Conservation (phyloP, 805 yeast species). For the Clavispora santaluciae region DNA sequence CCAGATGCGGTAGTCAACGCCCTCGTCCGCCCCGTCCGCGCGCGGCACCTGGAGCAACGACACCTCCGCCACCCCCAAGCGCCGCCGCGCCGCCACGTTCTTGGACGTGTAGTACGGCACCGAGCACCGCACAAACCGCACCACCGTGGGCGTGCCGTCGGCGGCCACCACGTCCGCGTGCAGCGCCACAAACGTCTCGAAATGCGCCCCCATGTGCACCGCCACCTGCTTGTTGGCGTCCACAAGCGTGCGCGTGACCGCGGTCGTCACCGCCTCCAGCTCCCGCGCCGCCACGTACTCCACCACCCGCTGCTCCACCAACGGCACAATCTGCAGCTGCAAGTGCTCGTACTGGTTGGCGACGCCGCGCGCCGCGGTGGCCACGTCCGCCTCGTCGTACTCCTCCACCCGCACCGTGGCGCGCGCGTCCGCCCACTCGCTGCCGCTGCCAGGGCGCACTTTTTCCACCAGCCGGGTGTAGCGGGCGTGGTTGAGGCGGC, state of each 20-base stretch:
- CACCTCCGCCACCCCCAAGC: slow-evolving; percentile 31
- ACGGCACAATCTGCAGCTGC: slow-evolving; percentile 22
- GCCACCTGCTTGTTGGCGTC: slow-evolving; percentile 31
- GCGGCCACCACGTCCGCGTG: slow-evolving; percentile 14
- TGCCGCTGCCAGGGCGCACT: slow-evolving; percentile 7
- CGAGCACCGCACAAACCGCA: slow-evolving; percentile 30
- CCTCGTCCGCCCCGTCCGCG: slow-evolving; percentile 2
- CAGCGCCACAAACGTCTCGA: slow-evolving; percentile 17
- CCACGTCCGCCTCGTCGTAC: slow-evolving; percentile 31
- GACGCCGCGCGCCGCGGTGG: slow-evolving; percentile 29
- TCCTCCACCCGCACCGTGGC: slow-evolving; percentile 16
- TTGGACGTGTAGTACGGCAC: slow-evolving; percentile 26
- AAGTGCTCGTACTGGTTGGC: slow-evolving; percentile 36
- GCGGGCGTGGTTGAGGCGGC: slow-evolving; percentile 10
- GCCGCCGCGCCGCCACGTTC: slow-evolving; percentile 13
- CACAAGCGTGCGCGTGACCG: slow-evolving; percentile 8
- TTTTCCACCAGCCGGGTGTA: slow-evolving; percentile 13
- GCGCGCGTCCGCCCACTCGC: slow-evolving; percentile 2
- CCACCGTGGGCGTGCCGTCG: slow-evolving; percentile 2
- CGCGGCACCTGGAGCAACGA: slow-evolving; percentile 22
- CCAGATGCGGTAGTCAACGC: slow-evolving; percentile 15
- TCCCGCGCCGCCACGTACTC: slow-evolving; percentile 21
- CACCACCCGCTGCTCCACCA: slow-evolving; percentile 22
- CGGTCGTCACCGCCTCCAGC: slow-evolving; percentile 2
- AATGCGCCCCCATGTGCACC: slow-evolving; percentile 15